phyloP scores from a whole-genome alignment of 2,329 filamentous ascomycete genomes.

The Fusarium hainanense region DNA sequence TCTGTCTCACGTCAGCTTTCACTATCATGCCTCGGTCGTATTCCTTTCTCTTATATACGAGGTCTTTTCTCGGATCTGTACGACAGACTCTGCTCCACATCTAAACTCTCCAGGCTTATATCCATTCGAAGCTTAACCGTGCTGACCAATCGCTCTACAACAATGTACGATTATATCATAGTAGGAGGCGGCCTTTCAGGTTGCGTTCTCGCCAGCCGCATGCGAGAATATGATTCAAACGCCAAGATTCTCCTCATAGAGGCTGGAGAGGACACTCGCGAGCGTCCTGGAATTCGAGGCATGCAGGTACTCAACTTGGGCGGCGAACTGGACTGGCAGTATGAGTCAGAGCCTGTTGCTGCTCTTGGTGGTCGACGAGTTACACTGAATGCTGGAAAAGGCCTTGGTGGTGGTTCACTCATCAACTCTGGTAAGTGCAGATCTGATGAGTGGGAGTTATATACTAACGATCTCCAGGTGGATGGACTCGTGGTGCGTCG shows the following conservation, averaged over 20 bases:
- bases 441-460: fast-evolving
- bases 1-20: constrained; percentile 8
- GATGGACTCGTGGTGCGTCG: constrained; percentile 57
- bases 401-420: constrained; percentile 54
- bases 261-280: constrained; percentile 48
- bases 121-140: fast-evolving
- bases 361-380: constrained; percentile 42
- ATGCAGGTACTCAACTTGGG: constrained; percentile 45
- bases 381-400: constrained; percentile 51
- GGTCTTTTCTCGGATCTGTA: not conserved
- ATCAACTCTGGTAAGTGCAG: constrained; percentile 52
- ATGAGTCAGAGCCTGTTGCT: constrained; percentile 48
- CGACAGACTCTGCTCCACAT: not conserved
- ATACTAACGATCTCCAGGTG: constrained; percentile 34
- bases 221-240: constrained; percentile 34
- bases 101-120: fast-evolving
- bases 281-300: constrained; percentile 27
- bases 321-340: constrained; percentile 51
- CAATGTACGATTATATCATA: constrained; percentile 45
- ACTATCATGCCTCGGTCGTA: not conserved
- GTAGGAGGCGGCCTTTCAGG: constrained; percentile 50
- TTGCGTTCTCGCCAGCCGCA: constrained; percentile 50
- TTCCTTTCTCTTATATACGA: not conserved
- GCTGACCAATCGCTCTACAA: not conserved
- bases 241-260: constrained; percentile 53